phyloP scores from a whole-genome alignment of 78 protist genomes.

The Dictyostelium citrinum region DNA sequence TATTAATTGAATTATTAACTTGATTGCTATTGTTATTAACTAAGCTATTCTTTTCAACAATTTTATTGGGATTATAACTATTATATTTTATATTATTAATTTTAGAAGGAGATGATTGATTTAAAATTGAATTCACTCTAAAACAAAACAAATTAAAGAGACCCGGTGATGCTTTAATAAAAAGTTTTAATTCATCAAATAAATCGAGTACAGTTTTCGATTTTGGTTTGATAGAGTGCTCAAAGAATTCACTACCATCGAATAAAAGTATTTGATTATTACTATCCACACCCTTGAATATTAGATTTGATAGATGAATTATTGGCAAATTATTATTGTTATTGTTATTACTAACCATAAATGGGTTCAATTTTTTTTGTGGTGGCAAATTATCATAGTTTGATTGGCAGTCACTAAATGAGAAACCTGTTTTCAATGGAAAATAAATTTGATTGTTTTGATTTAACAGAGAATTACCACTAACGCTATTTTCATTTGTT shows the following conservation, averaged over 20 bases:
- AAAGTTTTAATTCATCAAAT: not conserved
- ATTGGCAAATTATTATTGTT: not conserved
- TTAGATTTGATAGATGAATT: slow-evolving; percentile 23
- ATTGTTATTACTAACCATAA: not conserved
- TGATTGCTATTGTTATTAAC: not conserved
- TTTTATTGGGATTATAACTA: no score
- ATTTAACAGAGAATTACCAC: not conserved
- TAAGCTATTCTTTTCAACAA: not conserved
- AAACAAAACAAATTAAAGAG: not conserved
- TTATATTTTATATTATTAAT: not conserved
- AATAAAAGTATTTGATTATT: not conserved
- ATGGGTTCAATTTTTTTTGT: not conserved
- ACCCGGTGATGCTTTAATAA: not conserved
- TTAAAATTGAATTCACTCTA: not conserved
- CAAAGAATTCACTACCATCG: not conserved
- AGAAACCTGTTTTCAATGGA: slow-evolving; percentile 18
- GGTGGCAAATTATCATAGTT: not conserved
- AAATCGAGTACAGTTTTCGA: not conserved
- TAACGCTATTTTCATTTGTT: not conserved
- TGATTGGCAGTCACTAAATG: not conserved
- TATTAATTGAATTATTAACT: not conserved
- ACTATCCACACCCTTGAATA: not conserved
- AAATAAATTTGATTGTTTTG: not conserved
- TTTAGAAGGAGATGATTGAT: not conserved
- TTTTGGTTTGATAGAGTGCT: not conserved